phyloP scores from a whole-genome alignment of 495 filamentous ascomycete genomes.

The Aspergillus coremiiformis region DNA sequence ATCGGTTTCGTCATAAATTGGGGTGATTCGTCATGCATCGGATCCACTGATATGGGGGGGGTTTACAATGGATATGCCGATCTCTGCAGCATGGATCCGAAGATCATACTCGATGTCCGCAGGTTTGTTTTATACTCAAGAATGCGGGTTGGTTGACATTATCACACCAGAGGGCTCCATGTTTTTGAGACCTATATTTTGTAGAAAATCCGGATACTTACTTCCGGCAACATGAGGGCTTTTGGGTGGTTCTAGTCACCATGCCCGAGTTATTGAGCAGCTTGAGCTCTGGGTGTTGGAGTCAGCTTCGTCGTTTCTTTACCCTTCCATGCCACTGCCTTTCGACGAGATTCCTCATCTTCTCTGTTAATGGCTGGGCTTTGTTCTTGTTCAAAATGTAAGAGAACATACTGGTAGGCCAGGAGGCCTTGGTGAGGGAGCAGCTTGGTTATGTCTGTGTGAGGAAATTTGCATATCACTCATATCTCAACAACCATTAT shows the following conservation, averaged over 20 bases:
- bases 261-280: not conserved
- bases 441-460: conserved; percentile 28
- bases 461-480: conserved; percentile 26
- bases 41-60: not conserved
- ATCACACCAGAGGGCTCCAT: conserved; percentile 32
- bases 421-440: conserved; percentile 25
- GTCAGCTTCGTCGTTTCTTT: not conserved
- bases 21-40: not conserved
- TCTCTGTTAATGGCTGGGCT: not conserved
- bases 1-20: not conserved
- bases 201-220: not conserved
- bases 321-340: not conserved
- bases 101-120: too few species aligned
- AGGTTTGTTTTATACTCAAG: too few species aligned
- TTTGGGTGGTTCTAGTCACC: not conserved
- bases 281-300: not conserved
- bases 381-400: too few species aligned
- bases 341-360: not conserved
- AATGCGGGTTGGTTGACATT: too few species aligned
- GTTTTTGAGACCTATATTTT: conserved; percentile 12
- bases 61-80: not conserved
- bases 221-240: not conserved
- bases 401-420: too few species aligned
- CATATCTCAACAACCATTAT: conserved; percentile 20
- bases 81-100: not conserved